A percentile compares a stretch with the other conserved stretches of the same genome.
phyloP scores from a whole-genome alignment of 177 flowering plant genomes.

The Telopea speciosissima region DNA sequence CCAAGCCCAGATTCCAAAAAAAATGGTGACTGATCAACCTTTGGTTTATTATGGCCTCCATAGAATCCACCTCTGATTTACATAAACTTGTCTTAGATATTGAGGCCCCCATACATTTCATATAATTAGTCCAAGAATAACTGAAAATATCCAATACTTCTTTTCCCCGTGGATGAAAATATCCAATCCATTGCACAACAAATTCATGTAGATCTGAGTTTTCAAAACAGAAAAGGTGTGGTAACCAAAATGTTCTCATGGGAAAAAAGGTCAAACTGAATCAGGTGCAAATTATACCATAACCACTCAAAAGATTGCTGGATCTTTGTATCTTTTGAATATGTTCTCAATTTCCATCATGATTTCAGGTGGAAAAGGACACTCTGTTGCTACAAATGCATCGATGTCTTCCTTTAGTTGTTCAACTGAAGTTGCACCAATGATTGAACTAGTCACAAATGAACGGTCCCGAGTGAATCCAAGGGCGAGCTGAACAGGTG shows the following conservation, averaged over 20 bases:
- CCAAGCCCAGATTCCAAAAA: no score
- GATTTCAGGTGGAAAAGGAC: constrained; percentile 75
- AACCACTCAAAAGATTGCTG: constrained; percentile 38
- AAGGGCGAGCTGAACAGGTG: constrained; percentile 77
- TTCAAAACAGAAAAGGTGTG: not conserved
- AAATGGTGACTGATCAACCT: no score
- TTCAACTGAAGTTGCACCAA: constrained; percentile 84
- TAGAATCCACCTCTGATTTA: no score
- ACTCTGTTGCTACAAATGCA: constrained; percentile 50
- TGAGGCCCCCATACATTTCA: no score
- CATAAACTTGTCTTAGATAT: no score
- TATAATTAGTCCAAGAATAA: not conserved
- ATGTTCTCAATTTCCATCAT: constrained; percentile 51
- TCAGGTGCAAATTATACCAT: not conserved
- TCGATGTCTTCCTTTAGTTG: constrained; percentile 86
- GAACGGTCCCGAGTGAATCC: constrained; percentile 82
- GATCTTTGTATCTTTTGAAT: constrained; percentile 79
- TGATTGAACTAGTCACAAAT: constrained; percentile 84
- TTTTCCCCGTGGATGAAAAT: no score
- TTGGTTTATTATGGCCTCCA: no score
- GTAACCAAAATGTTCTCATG: not conserved
- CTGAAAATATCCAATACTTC: not conserved
- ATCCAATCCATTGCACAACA: not conserved
- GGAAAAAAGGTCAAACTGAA: not conserved
- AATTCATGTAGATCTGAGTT: not conserved